Evolutionary conservation across 2,329 filamentous ascomycete genomes (phyloP).

Genomic region (Aurifilum marmelostoma): DNA sequence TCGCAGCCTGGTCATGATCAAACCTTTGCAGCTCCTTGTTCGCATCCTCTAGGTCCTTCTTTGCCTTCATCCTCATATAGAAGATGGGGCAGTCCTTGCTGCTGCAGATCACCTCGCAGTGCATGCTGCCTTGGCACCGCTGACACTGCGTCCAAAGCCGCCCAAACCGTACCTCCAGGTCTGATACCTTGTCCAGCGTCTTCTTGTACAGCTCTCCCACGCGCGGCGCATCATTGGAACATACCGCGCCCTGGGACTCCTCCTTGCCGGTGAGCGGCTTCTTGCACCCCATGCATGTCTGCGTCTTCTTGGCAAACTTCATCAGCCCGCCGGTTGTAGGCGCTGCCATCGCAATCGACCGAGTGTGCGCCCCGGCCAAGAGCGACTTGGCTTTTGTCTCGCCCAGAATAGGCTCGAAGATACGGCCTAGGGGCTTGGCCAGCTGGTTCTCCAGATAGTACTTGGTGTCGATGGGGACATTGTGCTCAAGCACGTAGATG

Average conservation of each 20-base stretch:
- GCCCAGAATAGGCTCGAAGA: slow-evolving; percentile 96
- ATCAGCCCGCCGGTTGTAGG: slow-evolving; percentile 91
- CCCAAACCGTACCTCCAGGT: slow-evolving; percentile 90
- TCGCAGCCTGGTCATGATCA: slow-evolving; percentile 78
- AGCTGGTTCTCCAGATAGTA: slow-evolving; percentile 99
- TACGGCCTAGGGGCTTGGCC: slow-evolving; percentile 88
- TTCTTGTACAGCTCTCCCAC: slow-evolving; percentile 94
- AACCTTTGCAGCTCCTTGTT: slow-evolving; percentile 89
- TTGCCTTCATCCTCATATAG: slow-evolving; percentile 99
- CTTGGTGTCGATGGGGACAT: slow-evolving; percentile 95
- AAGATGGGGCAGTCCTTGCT: slow-evolving; percentile 98
- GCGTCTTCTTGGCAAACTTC: slow-evolving; percentile 98
- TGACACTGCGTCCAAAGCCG: slow-evolving; percentile 98
- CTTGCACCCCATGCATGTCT: slow-evolving; percentile 99
- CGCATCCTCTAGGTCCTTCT: slow-evolving; percentile 96
- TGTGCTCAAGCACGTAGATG: slow-evolving; percentile 95
- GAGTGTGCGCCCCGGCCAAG: slow-evolving; percentile 90
- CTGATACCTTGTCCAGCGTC: slow-evolving; percentile 83
- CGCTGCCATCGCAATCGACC: slow-evolving; percentile 89
- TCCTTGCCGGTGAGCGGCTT: slow-evolving; percentile 83
- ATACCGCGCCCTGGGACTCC: slow-evolving; percentile 85
- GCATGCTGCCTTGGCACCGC: slow-evolving; percentile 95
- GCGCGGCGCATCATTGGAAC: slow-evolving; percentile 79
- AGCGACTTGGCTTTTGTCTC: slow-evolving; percentile 88
- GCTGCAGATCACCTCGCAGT: slow-evolving; percentile 97